Evolutionary conservation across 139 green algal genomes (phyloP), one percentile per base, ranked within the genome.

Genomic region (Chlamydomonas incerta): DNA sequence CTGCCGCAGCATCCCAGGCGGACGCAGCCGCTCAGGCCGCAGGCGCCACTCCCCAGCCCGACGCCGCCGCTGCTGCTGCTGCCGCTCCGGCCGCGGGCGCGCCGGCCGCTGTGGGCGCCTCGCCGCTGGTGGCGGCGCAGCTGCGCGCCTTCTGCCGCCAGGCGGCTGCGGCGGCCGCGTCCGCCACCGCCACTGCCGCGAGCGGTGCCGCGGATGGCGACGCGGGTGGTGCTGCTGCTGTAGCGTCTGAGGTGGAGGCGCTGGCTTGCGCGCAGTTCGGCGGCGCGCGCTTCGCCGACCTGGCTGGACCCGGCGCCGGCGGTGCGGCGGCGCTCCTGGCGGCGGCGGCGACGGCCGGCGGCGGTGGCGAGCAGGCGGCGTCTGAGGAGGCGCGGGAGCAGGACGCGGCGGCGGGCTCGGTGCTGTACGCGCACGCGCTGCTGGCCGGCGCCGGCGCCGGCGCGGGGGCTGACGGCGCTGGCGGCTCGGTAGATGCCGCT

Each of bases 121-220:
- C n/a, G 20, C 74, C 74, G 57, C 75, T 82, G 60, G 35, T 82
- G 60, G 23, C 34, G 24, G 0, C 21, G 3, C 75, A 82, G 11
- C 23, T 83, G 29, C 26, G 26, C 4, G 76, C 63, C 41, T 83
- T 83, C 63, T 74, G 63, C 65, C 63, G 62, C 26, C 76, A 83
- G 63, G 76, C 58, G 18, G 18, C 57, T 3, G 58, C 50, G 1
- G 72, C 72, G 8, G 41, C 37, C 14, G 70, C 24, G 0, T 41
- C 70, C 24, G 41, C 70, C 6, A 23, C 4, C 23, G 73, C 24
- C 50, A 35, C 26, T 23, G 10, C 17, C 10, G 46, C 10, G 11
- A 13, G 17, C 46, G 29, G 47, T 47, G 69, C 20, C 69, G 35
- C 18, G 15, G 68, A 34, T 26, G 26, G 46, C 34, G 37, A 37